Evolutionary conservation across 2,329 filamentous ascomycete genomes (phyloP).

Genomic region (Fonsecaea multimorphosa): DNA sequence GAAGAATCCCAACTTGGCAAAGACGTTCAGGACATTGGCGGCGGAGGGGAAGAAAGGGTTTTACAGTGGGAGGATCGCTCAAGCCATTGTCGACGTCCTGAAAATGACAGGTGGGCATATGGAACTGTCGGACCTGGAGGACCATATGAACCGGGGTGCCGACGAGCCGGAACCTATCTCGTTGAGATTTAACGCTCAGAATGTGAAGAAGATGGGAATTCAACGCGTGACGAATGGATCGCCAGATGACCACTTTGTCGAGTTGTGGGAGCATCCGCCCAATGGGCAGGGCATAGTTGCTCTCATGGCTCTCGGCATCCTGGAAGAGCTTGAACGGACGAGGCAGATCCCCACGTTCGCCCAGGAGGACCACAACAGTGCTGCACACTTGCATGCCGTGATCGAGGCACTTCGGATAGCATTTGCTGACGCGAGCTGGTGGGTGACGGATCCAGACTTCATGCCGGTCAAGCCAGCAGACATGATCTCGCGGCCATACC

Average conservation of each 20-base stretch:
- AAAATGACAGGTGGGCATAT: constrained; percentile 77
- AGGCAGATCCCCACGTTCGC: constrained; percentile 76
- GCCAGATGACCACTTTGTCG: constrained; percentile 54
- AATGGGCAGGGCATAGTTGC: constrained; percentile 97
- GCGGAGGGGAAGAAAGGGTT: constrained; percentile 86
- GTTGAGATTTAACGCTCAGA: constrained; percentile 74
- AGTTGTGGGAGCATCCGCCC: constrained; percentile 95
- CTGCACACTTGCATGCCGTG: constrained; percentile 80
- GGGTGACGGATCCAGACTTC: constrained; percentile 69
- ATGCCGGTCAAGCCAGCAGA: constrained; percentile 68
- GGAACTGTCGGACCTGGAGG: constrained; percentile 76
- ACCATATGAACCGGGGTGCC: constrained; percentile 74
- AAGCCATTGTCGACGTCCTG: constrained; percentile 79
- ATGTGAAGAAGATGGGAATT: constrained; percentile 52
- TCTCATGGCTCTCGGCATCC: constrained; percentile 88
- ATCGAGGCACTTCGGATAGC: constrained; percentile 87
- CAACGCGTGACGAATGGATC: constrained; percentile 47
- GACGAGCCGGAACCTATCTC: constrained; percentile 87
- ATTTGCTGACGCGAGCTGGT: constrained; percentile 91
- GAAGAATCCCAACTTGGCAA: constrained; percentile 79
- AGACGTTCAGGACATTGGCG: constrained; percentile 80
- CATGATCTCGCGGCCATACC: constrained; percentile 75
- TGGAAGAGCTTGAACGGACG: constrained; percentile 80
- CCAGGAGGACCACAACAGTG: constrained; percentile 77
- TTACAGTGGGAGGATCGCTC: constrained; percentile 82